Percentiles rank a stretch among this genome's conserved stretches.
Evolutionary conservation across 1,139 yeast genomes (phyloP).

Genomic region (Suhomyces anneliseae): DNA sequence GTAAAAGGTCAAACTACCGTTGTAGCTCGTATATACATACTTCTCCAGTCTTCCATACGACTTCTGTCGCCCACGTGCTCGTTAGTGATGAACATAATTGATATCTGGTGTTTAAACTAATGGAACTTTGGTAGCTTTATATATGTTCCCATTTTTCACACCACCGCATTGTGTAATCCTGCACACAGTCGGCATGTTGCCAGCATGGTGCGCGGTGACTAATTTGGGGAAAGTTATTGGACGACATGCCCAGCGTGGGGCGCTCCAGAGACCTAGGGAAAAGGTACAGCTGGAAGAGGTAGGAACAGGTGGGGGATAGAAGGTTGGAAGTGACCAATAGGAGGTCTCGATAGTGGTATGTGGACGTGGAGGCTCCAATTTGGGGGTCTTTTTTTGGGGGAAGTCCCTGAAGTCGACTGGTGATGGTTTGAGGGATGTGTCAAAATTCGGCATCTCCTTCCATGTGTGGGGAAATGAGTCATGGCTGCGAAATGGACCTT

Average conservation of each 20-base stretch:
- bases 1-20: too few species aligned
- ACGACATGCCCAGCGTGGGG: background rate
- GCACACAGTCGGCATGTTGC: background rate
- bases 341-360: too few species aligned
- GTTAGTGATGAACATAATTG: slow-evolving; percentile 75
- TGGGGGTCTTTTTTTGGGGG: too few species aligned
- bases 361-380: too few species aligned
- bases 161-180: background rate
- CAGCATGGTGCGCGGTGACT: background rate
- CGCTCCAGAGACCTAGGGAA: too few species aligned
- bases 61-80: slow-evolving; percentile 79
- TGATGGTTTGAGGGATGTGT: too few species aligned
- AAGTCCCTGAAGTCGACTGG: too few species aligned
- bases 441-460: too few species aligned
- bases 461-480: background rate
- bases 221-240: background rate
- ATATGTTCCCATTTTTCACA: too few species aligned
- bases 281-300: too few species aligned
- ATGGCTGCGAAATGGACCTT: background rate
- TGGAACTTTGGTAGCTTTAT: background rate
- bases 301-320: too few species aligned
- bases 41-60: slow-evolving; percentile 90
- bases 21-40: slow-evolving; percentile 30
- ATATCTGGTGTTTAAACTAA: background rate
- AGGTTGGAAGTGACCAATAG: too few species aligned